Conservation (phyloP, 352 stramenopile species). For the Elongisporangium prolatum region DNA sequence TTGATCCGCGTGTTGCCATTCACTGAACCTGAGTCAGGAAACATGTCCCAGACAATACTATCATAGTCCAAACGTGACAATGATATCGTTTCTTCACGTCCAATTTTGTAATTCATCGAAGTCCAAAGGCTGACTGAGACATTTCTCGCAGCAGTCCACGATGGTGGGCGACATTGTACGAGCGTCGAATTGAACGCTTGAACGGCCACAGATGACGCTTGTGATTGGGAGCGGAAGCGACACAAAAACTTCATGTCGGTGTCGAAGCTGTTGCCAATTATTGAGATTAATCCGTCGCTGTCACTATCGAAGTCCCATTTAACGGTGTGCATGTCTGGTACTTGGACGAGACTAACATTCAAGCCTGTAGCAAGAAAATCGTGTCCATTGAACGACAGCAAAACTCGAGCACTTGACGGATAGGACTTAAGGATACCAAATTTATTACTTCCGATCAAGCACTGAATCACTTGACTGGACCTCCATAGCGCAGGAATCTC, state of each 20-base stretch:
- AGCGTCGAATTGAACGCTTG: slow-evolving; percentile 30
- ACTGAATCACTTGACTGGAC: slow-evolving; percentile 20
- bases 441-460: slow-evolving; percentile 1
- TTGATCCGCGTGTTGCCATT: slow-evolving; percentile 9
- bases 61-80: neutral
- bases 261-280: slow-evolving; percentile 44
- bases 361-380: slow-evolving; percentile 22
- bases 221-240: slow-evolving; percentile 21
- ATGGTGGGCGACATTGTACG: slow-evolving; percentile 23
- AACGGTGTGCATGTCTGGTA: slow-evolving; percentile 20
- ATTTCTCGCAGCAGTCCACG: slow-evolving; percentile 9
- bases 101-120: slow-evolving; percentile 4
- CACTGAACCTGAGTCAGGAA: slow-evolving; percentile 14
- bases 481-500: slow-evolving; percentile 12
- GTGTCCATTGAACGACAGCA: slow-evolving; percentile 13
- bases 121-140: slow-evolving; percentile 30
- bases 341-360: slow-evolving; percentile 29
- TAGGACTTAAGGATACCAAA: neutral
- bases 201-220: slow-evolving; percentile 17
- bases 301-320: neutral
- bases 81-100: slow-evolving; percentile 2
- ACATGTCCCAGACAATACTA: slow-evolving; percentile 16
- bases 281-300: slow-evolving; percentile 6
- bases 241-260: slow-evolving; percentile 22
- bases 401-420: slow-evolving; percentile 15